These are phyloP conservation scores for Peronosclerospora sorghi DNA, from an alignment of 352 stramenopile genomes.

Conservation along the genomic window DNA sequence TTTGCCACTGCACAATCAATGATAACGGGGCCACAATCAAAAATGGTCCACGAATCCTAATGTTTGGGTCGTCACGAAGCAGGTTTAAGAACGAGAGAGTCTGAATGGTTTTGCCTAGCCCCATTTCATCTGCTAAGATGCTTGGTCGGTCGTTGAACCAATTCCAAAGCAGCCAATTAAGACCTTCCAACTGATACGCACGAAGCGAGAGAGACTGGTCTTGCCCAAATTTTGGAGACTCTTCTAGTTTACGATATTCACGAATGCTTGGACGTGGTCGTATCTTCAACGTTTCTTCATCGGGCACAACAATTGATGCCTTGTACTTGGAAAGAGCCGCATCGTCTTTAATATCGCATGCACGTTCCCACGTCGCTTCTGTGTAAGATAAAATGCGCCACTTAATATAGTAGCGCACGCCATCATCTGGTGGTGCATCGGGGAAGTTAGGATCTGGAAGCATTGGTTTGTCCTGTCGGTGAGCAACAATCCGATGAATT, in stretches of 20 bases:
- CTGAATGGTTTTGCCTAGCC: slow-evolving; percentile 90
- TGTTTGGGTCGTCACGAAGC: slow-evolving; percentile 85
- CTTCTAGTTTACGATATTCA: slow-evolving; percentile 81
- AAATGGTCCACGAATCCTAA: slow-evolving; percentile 89
- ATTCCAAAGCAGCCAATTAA: slow-evolving; percentile 87
- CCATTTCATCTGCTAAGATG: slow-evolving; percentile 86
- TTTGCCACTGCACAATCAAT: slow-evolving; percentile 98
- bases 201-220: slow-evolving; percentile 65
- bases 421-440: slow-evolving; percentile 76
- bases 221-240: slow-evolving; percentile 60
- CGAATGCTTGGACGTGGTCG: slow-evolving; percentile 58
- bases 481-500: slow-evolving; percentile 79
- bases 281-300: slow-evolving; percentile 46
- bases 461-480: slow-evolving; percentile 57
- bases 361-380: slow-evolving; percentile 81
- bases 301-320: slow-evolving; percentile 38
- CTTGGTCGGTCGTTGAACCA: slow-evolving; percentile 84
- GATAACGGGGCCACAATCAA: slow-evolving; percentile 97
- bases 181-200: slow-evolving; percentile 78
- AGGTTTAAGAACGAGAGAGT: slow-evolving; percentile 91
- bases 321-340: slow-evolving; percentile 69
- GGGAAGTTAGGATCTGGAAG: slow-evolving; percentile 34
- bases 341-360: slow-evolving; percentile 81
- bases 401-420: slow-evolving; percentile 78
- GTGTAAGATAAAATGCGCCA: slow-evolving; percentile 81